These are phyloP conservation scores for Fusarium coffeatum DNA, from an alignment of 2,329 filamentous ascomycete genomes.

Conservation along the genomic window DNA sequence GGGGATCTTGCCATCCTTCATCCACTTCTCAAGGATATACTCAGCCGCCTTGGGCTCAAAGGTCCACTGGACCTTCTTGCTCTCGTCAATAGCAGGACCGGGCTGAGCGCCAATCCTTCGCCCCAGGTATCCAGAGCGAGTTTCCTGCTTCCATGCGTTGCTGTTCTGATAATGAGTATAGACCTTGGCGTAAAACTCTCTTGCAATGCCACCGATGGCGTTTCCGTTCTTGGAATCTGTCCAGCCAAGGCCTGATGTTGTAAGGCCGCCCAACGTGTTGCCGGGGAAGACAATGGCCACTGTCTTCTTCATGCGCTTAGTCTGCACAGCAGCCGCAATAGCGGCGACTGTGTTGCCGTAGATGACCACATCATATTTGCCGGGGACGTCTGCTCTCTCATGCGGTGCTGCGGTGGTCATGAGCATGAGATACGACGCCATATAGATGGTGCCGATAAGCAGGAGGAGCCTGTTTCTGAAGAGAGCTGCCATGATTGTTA, in stretches of 20 bases:
- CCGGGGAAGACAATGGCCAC: constrained; percentile 37
- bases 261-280: constrained; percentile 33
- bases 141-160: constrained; percentile 27
- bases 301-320: constrained; percentile 35
- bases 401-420: constrained; percentile 21
- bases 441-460: constrained; percentile 28
- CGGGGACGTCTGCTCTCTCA: constrained; percentile 11
- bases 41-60: constrained; percentile 40
- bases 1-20: constrained; percentile 35
- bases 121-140: constrained; percentile 22
- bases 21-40: constrained; percentile 31
- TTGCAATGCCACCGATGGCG: constrained; percentile 37
- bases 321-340: constrained; percentile 35
- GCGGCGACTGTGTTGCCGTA: constrained; percentile 42
- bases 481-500: constrained; percentile 23
- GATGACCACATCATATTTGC: constrained; percentile 37
- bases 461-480: constrained; percentile 21
- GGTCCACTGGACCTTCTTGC: constrained; percentile 39
- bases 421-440: constrained; percentile 32
- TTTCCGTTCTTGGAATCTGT: constrained; percentile 39
- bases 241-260: constrained; percentile 37
- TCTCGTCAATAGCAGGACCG: constrained; percentile 33
- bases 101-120: constrained; percentile 35
- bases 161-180: constrained; percentile 28
- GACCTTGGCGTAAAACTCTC: constrained; percentile 35